phyloP scores from a whole-genome alignment of 2,329 filamentous ascomycete species.

The Xylaria polymorpha region DNA sequence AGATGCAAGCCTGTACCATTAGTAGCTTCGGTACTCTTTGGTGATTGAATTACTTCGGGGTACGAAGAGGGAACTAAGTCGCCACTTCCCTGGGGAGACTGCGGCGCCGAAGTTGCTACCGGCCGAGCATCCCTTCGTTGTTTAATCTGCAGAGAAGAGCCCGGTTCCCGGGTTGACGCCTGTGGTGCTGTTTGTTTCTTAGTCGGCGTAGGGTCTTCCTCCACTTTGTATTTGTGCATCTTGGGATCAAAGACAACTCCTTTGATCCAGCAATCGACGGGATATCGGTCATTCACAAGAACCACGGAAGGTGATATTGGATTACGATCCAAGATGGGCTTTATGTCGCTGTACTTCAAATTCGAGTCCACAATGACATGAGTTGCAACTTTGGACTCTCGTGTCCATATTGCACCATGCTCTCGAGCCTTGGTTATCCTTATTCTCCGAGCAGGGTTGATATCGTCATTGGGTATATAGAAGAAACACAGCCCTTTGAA shows the following conservation, averaged over 20 bases:
- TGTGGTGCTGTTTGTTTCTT: conserved; percentile 19
- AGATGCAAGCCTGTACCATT: background rate
- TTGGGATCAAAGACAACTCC: conserved; percentile 67
- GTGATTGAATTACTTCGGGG: conserved; percentile 15
- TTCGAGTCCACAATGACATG: conserved; percentile 83
- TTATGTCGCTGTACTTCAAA: conserved; percentile 72
- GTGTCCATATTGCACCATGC: conserved; percentile 79
- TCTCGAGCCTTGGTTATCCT: conserved; percentile 81
- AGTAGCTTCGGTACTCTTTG: background rate
- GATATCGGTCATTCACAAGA: conserved; percentile 76
- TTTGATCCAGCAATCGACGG: conserved; percentile 74
- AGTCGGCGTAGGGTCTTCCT: conserved; percentile 57
- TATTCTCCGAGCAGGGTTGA: conserved; percentile 71
- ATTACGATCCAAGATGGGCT: conserved; percentile 62
- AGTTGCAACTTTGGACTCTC: conserved; percentile 69
- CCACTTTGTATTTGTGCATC: conserved; percentile 69
- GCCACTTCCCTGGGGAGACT: conserved; percentile 21
- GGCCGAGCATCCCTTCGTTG: conserved; percentile 15
- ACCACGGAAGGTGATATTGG: conserved; percentile 54
- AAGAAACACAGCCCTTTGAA: conserved; percentile 73
- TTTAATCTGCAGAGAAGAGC: conserved; percentile 39
- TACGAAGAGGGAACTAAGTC: conserved; percentile 34
- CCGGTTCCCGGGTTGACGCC: conserved; percentile 30
- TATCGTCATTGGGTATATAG: conserved; percentile 85
- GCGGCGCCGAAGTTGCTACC: conserved; percentile 8